Base-by-base conservation (phyloP, 768 basidiomycete species). In the Mrakia blollopis region DNA sequence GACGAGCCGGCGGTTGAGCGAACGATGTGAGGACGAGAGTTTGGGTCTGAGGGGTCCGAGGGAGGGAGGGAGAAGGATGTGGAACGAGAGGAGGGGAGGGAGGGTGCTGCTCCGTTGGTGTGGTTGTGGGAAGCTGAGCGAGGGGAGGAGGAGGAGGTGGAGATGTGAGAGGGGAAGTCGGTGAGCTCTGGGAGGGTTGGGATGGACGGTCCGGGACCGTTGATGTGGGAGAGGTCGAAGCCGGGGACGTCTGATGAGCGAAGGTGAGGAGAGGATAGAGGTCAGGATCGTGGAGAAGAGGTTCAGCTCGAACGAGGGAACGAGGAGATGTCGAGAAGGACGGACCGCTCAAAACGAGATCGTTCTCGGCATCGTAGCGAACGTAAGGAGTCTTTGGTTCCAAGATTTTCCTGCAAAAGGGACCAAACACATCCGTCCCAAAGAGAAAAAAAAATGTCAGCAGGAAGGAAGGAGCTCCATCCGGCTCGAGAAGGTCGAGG, bases 351-450 rank as follows among this genome's bases (percentile, higher is more conserved):
- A 85, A 80, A 8, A 95, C 80, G 28, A 81, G 68, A 73, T 83
- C 83, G 70, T 81, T 82, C 71, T 79, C 78, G 0, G 81, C 80
- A 37, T 83, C 82, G 73, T 82, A 83, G 54, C 93, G 87, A 73
- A 98, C 94, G 84, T 92, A 98, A 2, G 94, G 94, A 14, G 94
- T 98, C 88, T 98, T 98, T 73, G 94, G 94, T 81, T 98, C 94
- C 3, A 92, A 94, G 81, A 98, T 98, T 88, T 97, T 98, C 83
- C 83, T 84, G 44, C 30, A n/a, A 25, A 23, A 23, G 18, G 2
- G 18, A 9, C 2, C 47, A 32, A n/a, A 44, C 30, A 32, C 18
- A n/a, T n/a, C n/a, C n/a, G n/a, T n/a, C n/a, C n/a, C 16, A 30
- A 25, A n/a, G 3, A 11, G 32, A 35, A 4, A 3, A 1, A 65